Base-by-base conservation (phyloP, 768 basidiomycete genomes). In the Pleurotus sapidus region DNA sequence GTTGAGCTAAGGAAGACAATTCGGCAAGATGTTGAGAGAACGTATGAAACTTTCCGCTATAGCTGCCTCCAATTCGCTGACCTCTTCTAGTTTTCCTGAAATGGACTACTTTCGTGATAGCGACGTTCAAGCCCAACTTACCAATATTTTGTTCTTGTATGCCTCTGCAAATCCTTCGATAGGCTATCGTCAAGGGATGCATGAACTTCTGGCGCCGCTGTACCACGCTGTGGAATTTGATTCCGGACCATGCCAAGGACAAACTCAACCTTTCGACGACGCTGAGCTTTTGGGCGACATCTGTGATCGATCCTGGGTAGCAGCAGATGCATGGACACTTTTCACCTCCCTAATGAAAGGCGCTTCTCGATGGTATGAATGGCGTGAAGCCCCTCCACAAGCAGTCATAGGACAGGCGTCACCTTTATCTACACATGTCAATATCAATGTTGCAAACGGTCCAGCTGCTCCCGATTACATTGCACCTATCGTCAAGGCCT, bases 121-220 rank as follows among this genome's bases (percentile, higher is more conserved):
- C 20, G 78, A 85, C 25, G 85, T 95, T 0, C 93, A 96, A 67
- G 76, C 77, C 14, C 84, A 88, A 64, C 76, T 98, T 40, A 92
- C 91, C 0, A 91, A 94, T 63, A 85, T 97, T 17, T 78, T 99
- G 8, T 97, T 95, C 69, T 73, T 98, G 23, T 91, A 89, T 68
- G 87, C 90, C 12, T 78, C 84, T 40, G 82, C 84, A 67, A 85
- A 95, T 67, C 85, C 91, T 1, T 79, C 87, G 40, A 83, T 96
- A 18, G 94, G 95, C 18, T 99, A 99, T 68, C 84, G 97, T 27
- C 97, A 99, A 78, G 82, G 97, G 54, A 98, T 99, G 97, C 97
- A 99, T 66, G 97, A 99, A 67, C 74, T 98, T 7, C 81, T 98
- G 18, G 97, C 95, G 3, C 89, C 93, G 0, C 70, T 98, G 25